Conservation (phyloP, 148 eudicot genomes). For the Rhododendron mucronatum region DNA sequence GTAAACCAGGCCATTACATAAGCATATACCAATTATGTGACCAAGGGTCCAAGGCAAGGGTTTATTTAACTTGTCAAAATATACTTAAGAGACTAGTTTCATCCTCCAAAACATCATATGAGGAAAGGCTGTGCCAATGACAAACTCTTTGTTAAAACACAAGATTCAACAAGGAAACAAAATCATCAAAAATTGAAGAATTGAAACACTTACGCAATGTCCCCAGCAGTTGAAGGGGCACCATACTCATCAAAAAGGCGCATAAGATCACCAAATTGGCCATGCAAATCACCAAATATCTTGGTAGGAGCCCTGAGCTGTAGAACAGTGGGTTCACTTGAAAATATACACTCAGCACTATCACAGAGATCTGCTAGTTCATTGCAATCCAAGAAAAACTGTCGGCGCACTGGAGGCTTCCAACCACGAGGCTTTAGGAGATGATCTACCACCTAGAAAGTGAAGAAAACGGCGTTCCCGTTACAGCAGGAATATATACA, state of each 20-base stretch:
- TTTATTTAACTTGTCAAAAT: neutral
- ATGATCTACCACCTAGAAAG: slow-evolving; percentile 72
- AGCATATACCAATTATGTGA: neutral
- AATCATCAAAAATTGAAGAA: neutral
- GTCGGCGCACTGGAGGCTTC: slow-evolving; percentile 97
- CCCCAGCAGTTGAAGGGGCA: slow-evolving; percentile 97
- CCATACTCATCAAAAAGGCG: slow-evolving; percentile 99
- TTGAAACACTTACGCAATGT: slow-evolving; percentile 72
- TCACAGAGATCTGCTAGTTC: slow-evolving; percentile 98
- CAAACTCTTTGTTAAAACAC: neutral
- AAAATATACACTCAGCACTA: slow-evolving; percentile 87
- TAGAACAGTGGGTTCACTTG: slow-evolving; percentile 92
- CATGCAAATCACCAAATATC: slow-evolving; percentile 98
- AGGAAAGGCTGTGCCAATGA: neutral
- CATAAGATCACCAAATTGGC: slow-evolving; percentile 99
- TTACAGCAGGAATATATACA: neutral
- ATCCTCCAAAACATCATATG: neutral
- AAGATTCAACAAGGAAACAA: neutral
- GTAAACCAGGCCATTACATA: neutral
- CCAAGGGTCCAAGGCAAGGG: neutral
- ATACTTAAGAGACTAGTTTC: neutral
- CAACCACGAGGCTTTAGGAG: slow-evolving; percentile 97
- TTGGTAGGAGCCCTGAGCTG: slow-evolving; percentile 94
- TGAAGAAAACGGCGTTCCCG: neutral
- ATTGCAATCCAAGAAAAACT: slow-evolving; percentile 95